Base-by-base conservation (phyloP, 2,329 filamentous ascomycete species). In the Neonectria neomacrospora region DNA sequence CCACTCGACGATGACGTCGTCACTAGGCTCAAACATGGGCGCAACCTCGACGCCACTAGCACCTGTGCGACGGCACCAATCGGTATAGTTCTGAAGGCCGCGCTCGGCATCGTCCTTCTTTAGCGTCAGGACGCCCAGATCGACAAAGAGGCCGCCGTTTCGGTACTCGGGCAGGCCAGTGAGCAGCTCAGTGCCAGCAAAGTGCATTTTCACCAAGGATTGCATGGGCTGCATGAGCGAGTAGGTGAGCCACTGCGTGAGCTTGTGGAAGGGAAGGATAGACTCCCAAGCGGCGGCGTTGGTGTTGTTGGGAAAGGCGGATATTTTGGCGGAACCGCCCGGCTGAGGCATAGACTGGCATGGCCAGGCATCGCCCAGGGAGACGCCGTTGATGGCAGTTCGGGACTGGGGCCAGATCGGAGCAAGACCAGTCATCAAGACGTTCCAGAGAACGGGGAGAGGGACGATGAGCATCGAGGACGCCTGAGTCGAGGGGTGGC, bases 201-300 rank as follows among this genome's bases (percentile, higher is more conserved):
- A 96, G 68, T 93, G 88, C 63, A 96, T 89, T 61, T 91, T 87
- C 71, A 97, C 88, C 22, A 97, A 79, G 68, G 89, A 91, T 59
- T 90, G 88, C 90, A 97, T 96, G 0, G 94, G 94, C 23, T 94
- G 90, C 92, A 96, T 96, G 59, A 97, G 86, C 2, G 93, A 97
- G 80, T 97, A 97, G 53, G 91, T 93, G 59, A 97, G 89, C 94
- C 94, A 97, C 78, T 97, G 94, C 0, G 94, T 96, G 37, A 97
- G 86, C 80, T 97, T 97, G 82, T 97, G 94, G 81, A 97, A 97
- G 0, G 94, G 94, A 11, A 95, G 87, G 66, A 96, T 94, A 0
- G 86, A 91, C 75, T 94, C 90, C 91, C 91, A 94, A 2, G 72
- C 72, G 5, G 72, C 68, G 18, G 71, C 65, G 28, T 73, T 74